Base-by-base conservation (phyloP, 1,284 basidiomycete genomes). In the Mycena sp. region DNA sequence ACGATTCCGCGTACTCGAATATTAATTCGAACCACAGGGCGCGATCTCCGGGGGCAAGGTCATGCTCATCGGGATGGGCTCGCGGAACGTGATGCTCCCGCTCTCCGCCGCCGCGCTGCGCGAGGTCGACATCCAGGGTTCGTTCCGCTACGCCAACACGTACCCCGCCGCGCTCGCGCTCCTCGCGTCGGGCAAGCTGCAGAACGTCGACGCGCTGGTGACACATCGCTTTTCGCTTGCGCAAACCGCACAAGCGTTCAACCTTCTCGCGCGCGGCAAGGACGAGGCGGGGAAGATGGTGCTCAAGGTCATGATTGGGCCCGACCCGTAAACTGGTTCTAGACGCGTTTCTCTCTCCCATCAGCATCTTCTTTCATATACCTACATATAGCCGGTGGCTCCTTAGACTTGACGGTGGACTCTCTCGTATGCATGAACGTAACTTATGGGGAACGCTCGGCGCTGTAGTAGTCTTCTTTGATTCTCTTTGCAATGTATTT, bases 1-100 rank as follows among this genome's bases (percentile, higher is more conserved):
- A 69, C 48, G 25, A 37, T 67, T 54, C 57, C 67, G 44, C 25
- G 70, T 66, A 55, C 57, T 44, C 56, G 22, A 54, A 39, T 57
- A 60, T 56, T 64, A 66, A 50, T 38, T 65, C 25, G 30, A 34
- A 55, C 62, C 64, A 57, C 79, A 95, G 93, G 89, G 93, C 77
- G 95, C 96, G 39, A 85, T 88, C 66, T 86, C 94, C 7, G 96
- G 96, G 65, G 95, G 95, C 56, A 95, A 94, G 80, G 93, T 97
- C 68, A 92, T 96, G 85, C 93, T 96, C 77, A 91, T 99, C 76
- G 97, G 97, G 41, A 99, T 99, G 97, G 97, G 97, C 75, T 91
- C 94, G 25, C 89, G 92, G 73, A 94, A 93, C 78, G 89, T 94
- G 71, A 86, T 88, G 72, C 86, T 97, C 63, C 96, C 97, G n/a